These are phyloP conservation scores for Hypsizygus marmoreus DNA, from an alignment of 768 basidiomycete species.

Conservation along the genomic window DNA sequence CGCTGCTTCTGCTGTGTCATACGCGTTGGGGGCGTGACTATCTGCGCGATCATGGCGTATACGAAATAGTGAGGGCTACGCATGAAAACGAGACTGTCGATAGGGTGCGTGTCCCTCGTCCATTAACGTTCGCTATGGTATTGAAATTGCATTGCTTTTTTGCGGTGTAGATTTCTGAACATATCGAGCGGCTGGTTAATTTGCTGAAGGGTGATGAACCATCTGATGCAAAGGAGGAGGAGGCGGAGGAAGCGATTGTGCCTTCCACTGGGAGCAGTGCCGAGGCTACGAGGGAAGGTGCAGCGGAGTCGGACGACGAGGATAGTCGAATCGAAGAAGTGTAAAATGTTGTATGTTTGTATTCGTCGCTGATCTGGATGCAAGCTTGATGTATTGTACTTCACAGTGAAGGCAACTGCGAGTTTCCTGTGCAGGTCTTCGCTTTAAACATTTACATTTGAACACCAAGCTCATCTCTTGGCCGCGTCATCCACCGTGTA, in stretches of 20 bases:
- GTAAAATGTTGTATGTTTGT: constrained; percentile 32
- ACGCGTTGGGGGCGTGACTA: constrained; percentile 87
- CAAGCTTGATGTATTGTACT: too few species aligned
- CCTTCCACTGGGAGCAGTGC: constrained; percentile 10
- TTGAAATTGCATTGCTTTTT: neutral
- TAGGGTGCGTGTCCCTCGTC: constrained; percentile 47
- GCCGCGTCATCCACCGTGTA: too few species aligned
- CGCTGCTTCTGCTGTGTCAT: constrained; percentile 84
- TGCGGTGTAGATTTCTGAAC: constrained; percentile 69
- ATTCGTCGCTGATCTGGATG: too few species aligned
- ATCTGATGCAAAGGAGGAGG: constrained; percentile 41
- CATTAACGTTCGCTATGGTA: too few species aligned
- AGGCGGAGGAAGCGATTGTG: constrained; percentile 23
- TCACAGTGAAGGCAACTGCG: too few species aligned
- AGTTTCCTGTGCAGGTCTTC: too few species aligned
- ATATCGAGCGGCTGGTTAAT: constrained; percentile 85
- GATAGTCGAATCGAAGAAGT: constrained; percentile 79
- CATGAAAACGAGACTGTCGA: constrained; percentile 83
- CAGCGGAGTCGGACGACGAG: constrained; percentile 55
- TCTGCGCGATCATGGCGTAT: constrained; percentile 78
- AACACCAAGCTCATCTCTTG: too few species aligned
- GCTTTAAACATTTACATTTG: too few species aligned
- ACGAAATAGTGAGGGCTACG: constrained; percentile 77
- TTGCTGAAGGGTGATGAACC: constrained; percentile 82
- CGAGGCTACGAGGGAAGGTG: constrained; percentile 19